A percentile compares a stretch with the other conserved stretches of the same genome.
These are phyloP conservation scores for Gynochthodes officinalis DNA, from an alignment of 257 asterid species.

Conservation along the genomic window DNA sequence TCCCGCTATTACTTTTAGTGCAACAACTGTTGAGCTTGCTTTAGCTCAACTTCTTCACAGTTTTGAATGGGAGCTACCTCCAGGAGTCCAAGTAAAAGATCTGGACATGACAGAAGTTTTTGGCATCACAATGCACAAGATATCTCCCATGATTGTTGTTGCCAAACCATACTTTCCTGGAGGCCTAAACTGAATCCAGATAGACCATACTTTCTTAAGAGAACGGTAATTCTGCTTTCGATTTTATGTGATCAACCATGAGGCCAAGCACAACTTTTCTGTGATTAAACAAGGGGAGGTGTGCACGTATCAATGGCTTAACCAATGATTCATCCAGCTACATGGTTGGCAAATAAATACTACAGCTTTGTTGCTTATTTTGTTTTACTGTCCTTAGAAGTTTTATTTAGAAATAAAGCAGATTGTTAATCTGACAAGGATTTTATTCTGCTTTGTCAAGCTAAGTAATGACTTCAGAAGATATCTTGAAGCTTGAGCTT, in stretches of 20 bases:
- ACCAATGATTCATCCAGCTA: not conserved
- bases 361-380: not conserved
- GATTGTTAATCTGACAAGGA: not conserved
- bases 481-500: not conserved
- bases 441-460: not conserved
- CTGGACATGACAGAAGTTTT: slow-evolving; percentile 53
- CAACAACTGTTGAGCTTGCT: slow-evolving; percentile 46
- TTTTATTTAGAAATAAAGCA: not conserved
- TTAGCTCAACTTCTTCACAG: slow-evolving; percentile 58
- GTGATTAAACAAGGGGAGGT: too few relatives aligned
- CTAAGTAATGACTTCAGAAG: not conserved
- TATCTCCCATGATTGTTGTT: slow-evolving; percentile 34
- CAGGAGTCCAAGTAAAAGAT: slow-evolving; percentile 33
- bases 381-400: not conserved
- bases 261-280: too few relatives aligned
- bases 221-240: not conserved
- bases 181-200: not conserved
- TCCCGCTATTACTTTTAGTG: slow-evolving; percentile 48
- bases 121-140: slow-evolving; percentile 64
- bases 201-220: not conserved
- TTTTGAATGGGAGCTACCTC: slow-evolving; percentile 64
- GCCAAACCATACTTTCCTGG: slow-evolving; percentile 34
- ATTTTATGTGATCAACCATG: not conserved
- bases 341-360: not conserved
- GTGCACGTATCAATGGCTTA: not conserved